These are phyloP conservation scores for Aspergillus hancockii DNA, from an alignment of 495 filamentous ascomycete genomes.

Conservation along the genomic window DNA sequence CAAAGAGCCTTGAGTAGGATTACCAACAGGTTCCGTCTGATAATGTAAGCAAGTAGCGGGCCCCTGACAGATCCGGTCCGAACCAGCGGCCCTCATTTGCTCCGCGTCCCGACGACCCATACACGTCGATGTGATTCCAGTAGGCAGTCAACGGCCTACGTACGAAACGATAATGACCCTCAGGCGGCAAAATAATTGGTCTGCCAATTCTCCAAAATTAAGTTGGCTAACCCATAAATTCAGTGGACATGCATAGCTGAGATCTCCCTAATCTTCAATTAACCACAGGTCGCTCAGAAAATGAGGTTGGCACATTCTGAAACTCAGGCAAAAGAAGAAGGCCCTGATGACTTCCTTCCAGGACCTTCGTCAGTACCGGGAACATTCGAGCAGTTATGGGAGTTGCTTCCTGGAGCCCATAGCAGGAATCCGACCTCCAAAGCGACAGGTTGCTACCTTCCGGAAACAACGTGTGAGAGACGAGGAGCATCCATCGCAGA, in stretches of 20 bases:
- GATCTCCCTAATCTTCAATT: background rate
- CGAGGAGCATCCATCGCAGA: constrained; percentile 16
- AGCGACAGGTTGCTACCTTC: constrained; percentile 11
- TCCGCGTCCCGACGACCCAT: background rate
- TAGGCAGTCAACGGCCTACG: background rate
- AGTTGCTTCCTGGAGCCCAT: constrained; percentile 3
- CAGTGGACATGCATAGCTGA: background rate
- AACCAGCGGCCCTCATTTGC: background rate
- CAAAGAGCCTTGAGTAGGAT: background rate
- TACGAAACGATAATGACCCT: background rate
- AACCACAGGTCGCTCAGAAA: background rate
- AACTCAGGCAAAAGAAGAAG: background rate
- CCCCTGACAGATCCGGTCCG: background rate
- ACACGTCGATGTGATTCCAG: background rate
- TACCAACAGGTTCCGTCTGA: background rate
- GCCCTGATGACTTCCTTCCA: background rate
- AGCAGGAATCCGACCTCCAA: background rate
- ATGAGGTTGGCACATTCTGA: background rate
- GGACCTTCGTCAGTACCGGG: background rate
- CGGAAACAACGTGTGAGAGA: constrained; percentile 9
- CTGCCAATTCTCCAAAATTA: background rate
- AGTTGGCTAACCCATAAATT: background rate
- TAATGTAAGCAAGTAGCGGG: background rate
- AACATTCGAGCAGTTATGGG: constrained; percentile 13
- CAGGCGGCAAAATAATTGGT: background rate